These are phyloP conservation scores for Berberis vulgaris DNA, from an alignment of 164 flowering plant genomes.

Conservation along the genomic window DNA sequence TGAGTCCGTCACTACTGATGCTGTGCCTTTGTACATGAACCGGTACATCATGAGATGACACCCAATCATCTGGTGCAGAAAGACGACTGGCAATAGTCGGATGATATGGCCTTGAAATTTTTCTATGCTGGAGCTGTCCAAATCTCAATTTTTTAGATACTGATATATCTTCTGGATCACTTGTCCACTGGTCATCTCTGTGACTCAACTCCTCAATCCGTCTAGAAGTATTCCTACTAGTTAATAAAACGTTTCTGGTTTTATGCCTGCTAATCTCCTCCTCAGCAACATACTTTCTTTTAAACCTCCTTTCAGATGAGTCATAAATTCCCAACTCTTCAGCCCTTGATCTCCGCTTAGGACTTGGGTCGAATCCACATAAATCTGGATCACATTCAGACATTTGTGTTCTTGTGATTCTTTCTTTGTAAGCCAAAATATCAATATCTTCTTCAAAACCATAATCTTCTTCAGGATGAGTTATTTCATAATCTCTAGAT, in stretches of 20 bases:
- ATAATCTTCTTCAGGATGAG: constrained; percentile 14
- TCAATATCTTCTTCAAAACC: constrained; percentile 19
- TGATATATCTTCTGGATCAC: constrained; percentile 7
- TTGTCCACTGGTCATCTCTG: constrained; percentile 15
- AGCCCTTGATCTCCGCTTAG: constrained; percentile 11
- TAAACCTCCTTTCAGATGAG: constrained; percentile 15
- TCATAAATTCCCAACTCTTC: constrained; percentile 15
- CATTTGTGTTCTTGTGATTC: constrained; percentile 7
- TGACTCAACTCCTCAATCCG: constrained; percentile 6
- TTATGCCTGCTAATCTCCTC: constrained; percentile 9
- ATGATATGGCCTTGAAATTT: not conserved
- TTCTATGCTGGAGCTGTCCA: constrained; percentile 10
- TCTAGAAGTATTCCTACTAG: constrained; percentile 14
- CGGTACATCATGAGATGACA: constrained; percentile 9
- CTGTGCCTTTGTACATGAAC: constrained; percentile 5
- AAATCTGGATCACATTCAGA: constrained; percentile 14
- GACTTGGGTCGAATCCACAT: constrained; percentile 10
- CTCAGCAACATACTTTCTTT: constrained; percentile 16
- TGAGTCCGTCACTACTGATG: constrained; percentile 9
- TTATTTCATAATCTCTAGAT: constrained; percentile 12
- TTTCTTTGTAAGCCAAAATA: constrained; percentile 16
- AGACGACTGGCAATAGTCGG: not conserved
- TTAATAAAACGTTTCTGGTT: constrained; percentile 7
- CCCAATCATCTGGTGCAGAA: not conserved
- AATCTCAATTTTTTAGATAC: constrained; percentile 12